phyloP scores from a whole-genome alignment of 106 monocot species.

The Platanthera zijinensis region DNA sequence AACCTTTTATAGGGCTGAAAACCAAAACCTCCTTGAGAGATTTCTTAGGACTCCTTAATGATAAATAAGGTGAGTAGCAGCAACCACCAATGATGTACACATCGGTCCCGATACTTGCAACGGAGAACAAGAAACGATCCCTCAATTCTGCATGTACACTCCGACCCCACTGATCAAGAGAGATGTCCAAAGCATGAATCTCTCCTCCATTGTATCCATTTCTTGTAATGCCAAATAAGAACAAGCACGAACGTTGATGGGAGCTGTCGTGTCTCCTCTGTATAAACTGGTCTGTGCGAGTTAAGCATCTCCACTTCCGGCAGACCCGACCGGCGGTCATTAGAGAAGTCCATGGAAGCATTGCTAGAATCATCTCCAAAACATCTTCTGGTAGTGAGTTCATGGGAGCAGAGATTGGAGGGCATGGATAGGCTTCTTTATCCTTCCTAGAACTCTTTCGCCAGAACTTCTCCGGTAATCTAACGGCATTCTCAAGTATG shows the following conservation, averaged over 20 bases:
- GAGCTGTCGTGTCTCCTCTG: conserved; percentile 26
- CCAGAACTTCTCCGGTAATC: conserved; percentile 18
- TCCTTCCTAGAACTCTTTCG: conserved; percentile 35
- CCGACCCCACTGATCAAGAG: conserved; percentile 42
- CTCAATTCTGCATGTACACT: conserved; percentile 28
- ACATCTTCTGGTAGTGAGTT: conserved; percentile 63
- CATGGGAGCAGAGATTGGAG: conserved; percentile 5
- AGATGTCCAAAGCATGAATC: conserved; percentile 61
- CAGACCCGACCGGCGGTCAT: conserved; percentile 56
- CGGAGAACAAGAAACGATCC: conserved; percentile 55
- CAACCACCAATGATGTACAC: conserved; percentile 76
- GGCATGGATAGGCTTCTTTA: conserved; percentile 14
- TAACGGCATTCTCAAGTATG: conserved; percentile 12
- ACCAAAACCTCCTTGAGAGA: conserved; percentile 51
- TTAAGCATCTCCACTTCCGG: conserved; percentile 62
- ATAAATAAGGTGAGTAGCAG: conserved; percentile 11
- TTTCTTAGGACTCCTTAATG: conserved; percentile 21
- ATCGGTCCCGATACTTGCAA: conserved; percentile 43
- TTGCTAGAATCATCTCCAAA: conserved; percentile 57
- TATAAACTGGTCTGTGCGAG: conserved; percentile 41
- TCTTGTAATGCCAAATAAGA: conserved; percentile 54
- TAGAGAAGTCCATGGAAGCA: conserved; percentile 48
- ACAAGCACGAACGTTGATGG: conserved; percentile 52
- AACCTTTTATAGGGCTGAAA: conserved; percentile 48
- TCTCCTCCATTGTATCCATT: conserved; percentile 27